Evolutionary conservation across 306 rosid species (phyloP).

Genomic region (Fragaria ananassa): DNA sequence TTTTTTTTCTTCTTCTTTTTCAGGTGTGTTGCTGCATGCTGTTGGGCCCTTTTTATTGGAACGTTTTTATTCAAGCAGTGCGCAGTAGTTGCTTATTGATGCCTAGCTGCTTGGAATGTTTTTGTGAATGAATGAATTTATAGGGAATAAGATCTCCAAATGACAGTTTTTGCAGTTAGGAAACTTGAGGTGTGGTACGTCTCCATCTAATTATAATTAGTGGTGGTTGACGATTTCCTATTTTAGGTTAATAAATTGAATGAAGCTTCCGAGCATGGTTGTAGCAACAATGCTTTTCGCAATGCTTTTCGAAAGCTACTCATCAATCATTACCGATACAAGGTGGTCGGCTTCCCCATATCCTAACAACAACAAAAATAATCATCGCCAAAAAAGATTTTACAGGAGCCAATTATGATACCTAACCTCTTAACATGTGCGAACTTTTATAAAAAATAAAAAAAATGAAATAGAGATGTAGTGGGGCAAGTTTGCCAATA

Average conservation of each 20-base stretch:
- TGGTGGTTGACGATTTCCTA: background rate
- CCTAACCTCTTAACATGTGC: too few species aligned
- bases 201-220: background rate
- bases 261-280: background rate
- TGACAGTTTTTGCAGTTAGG: background rate
- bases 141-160: background rate
- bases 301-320: background rate
- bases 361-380: too few species aligned
- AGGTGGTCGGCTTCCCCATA: background rate
- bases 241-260: background rate
- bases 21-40: slow-evolving; percentile 3
- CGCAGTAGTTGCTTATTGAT: background rate
- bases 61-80: too few species aligned
- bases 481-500: too few species aligned
- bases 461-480: too few species aligned
- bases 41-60: slow-evolving; percentile 4
- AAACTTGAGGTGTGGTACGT: background rate
- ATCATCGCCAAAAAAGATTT: too few species aligned
- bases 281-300: background rate
- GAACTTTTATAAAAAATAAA: too few species aligned
- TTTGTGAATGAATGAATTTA: slow-evolving; percentile 6
- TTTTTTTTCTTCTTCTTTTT: background rate
- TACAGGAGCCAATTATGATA: too few species aligned
- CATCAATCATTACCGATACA: background rate
- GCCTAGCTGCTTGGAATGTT: background rate